These are phyloP conservation scores for Botrytis deweyae DNA, from an alignment of 2,329 filamentous ascomycete genomes.

Conservation along the genomic window DNA sequence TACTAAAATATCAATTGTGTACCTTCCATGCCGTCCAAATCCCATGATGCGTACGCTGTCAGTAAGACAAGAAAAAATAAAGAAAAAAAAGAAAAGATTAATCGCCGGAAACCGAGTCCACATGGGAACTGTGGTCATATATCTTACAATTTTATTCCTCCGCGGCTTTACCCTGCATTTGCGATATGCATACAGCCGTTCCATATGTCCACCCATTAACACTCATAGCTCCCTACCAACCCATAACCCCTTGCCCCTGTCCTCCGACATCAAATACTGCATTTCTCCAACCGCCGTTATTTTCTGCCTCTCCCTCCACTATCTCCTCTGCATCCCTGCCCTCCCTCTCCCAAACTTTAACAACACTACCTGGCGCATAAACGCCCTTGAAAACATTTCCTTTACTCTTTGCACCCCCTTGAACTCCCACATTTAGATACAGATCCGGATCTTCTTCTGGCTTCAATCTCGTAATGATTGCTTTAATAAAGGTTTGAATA, in stretches of 20 bases:
- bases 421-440: constrained; percentile 70
- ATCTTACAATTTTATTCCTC: constrained; percentile 9
- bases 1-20: not conserved
- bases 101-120: not conserved
- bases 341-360: constrained; percentile 87
- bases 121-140: not conserved
- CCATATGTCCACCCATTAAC: not conserved
- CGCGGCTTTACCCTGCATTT: not conserved
- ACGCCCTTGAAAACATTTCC: constrained; percentile 72
- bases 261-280: constrained; percentile 5
- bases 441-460: constrained; percentile 74
- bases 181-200: not conserved
- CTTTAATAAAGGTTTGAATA: constrained; percentile 76
- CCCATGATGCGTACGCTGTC: not conserved
- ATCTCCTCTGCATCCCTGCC: constrained; percentile 67
- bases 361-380: constrained; percentile 85
- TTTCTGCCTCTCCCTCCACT: constrained; percentile 66
- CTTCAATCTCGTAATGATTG: constrained; percentile 72
- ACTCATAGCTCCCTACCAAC: not conserved
- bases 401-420: constrained; percentile 53
- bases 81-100: not conserved
- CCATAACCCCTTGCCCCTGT: constrained; percentile 8
- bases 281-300: constrained; percentile 60
- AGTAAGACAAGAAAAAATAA: not conserved
- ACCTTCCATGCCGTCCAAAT: not conserved